A percentile compares a stretch with the other conserved stretches of the same genome.
These are phyloP conservation scores for Tympanopsis confertula DNA, from an alignment of 2,329 filamentous ascomycete species.

Conservation along the genomic window DNA sequence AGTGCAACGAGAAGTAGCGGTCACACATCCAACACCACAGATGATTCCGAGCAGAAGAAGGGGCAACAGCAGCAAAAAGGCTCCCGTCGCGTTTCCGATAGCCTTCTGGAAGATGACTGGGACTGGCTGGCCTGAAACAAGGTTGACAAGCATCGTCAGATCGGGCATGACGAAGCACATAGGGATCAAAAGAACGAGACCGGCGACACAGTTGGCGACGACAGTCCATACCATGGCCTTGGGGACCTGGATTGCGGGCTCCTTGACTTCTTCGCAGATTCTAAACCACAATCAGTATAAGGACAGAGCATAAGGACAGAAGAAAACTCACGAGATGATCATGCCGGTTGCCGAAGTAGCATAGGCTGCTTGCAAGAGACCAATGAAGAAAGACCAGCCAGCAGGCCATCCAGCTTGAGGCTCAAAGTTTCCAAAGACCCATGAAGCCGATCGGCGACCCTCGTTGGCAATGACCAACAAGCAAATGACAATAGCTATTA, in stretches of 20 bases:
- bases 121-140: conserved; percentile 38
- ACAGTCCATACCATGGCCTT: conserved; percentile 36
- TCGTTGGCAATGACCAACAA: conserved; percentile 56
- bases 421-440: conserved; percentile 60
- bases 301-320: conserved; percentile 7
- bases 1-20: conserved; percentile 54
- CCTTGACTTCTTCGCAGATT: conserved; percentile 38
- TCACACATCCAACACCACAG: conserved; percentile 54
- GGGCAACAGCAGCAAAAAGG: conserved; percentile 36
- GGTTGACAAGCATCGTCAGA: conserved; percentile 26
- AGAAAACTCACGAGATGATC: conserved; percentile 56
- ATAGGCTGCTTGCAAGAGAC: conserved; percentile 61
- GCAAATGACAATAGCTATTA: conserved; percentile 52
- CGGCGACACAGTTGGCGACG: conserved; percentile 31
- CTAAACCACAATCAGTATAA: conserved; percentile 11
- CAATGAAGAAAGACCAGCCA: conserved; percentile 65
- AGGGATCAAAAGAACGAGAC: conserved; percentile 35
- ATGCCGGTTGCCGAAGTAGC: conserved; percentile 68
- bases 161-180: conserved; percentile 37
- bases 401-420: conserved; percentile 55
- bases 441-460: conserved; percentile 50
- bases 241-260: conserved; percentile 35
- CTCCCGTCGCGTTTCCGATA: conserved; percentile 35
- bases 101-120: conserved; percentile 39
- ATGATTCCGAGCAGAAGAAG: conserved; percentile 43